phyloP scores from a whole-genome alignment of 1,284 basidiomycete genomes.

The Cryptococcus maquisensis region DNA sequence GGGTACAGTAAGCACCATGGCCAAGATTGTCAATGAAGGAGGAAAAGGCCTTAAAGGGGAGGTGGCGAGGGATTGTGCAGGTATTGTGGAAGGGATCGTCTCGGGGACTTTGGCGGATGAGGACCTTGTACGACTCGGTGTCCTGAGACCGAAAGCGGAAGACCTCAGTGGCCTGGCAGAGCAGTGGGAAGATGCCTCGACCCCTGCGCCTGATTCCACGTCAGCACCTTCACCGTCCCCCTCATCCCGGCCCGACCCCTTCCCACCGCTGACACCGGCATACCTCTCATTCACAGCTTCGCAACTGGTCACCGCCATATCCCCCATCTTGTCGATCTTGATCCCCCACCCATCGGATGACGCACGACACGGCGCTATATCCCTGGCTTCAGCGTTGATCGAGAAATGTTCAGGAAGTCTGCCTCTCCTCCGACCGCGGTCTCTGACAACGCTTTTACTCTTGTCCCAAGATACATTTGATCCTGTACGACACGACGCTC shows the following conservation, averaged over 20 bases:
- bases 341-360: constrained; percentile 40
- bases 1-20: constrained; percentile 70
- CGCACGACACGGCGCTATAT: constrained; percentile 46
- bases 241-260: constrained; percentile 21
- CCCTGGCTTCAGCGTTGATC: constrained; percentile 55
- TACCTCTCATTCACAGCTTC: constrained; percentile 48
- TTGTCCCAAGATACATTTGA: constrained; percentile 56
- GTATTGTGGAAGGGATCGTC: constrained; percentile 55
- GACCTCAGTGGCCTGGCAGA: constrained; percentile 40
- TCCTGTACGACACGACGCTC: constrained; percentile 58
- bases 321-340: constrained; percentile 36
- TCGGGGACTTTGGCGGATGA: constrained; percentile 56
- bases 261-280: constrained; percentile 39
- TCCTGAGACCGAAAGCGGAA: constrained; percentile 53
- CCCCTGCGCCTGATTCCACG: constrained; percentile 1
- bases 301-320: constrained; percentile 44
- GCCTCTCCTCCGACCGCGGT: constrained; percentile 62
- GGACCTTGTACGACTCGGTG: constrained; percentile 59
- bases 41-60: constrained; percentile 45
- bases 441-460: constrained; percentile 54
- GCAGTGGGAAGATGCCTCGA: constrained; percentile 18
- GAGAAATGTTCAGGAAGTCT: constrained; percentile 63
- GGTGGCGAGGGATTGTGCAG: constrained; percentile 54
- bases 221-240: constrained; percentile 14
- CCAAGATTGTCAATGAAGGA: constrained; percentile 55